phyloP scores from a whole-genome alignment of 805 yeast species.

The Zygosaccharomyces bisporus region DNA sequence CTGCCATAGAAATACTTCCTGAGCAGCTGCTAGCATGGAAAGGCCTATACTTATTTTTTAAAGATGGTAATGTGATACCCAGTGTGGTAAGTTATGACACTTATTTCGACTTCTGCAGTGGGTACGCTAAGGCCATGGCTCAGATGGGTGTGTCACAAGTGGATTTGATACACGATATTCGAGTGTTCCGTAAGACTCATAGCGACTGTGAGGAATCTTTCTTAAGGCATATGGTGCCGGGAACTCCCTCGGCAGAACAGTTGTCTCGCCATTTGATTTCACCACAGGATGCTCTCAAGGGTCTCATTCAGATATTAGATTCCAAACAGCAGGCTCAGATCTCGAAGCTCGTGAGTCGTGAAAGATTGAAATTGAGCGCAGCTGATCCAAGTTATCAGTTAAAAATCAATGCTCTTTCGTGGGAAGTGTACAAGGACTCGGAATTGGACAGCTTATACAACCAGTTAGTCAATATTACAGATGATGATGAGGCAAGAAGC shows the following conservation, averaged over 20 bases:
- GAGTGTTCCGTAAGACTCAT: constrained; percentile 42
- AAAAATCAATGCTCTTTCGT: constrained; percentile 37
- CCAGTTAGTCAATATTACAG: constrained; percentile 51
- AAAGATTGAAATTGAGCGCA: constrained; percentile 48
- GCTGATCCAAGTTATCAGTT: constrained; percentile 41
- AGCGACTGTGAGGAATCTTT: constrained; percentile 44
- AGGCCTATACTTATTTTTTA: constrained; percentile 55
- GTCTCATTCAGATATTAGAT: constrained; percentile 42
- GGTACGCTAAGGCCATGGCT: constrained; percentile 41
- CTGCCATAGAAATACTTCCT: constrained; percentile 50
- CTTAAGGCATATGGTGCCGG: constrained; percentile 52
- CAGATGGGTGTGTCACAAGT: constrained; percentile 44
- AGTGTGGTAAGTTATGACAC: constrained; percentile 41
- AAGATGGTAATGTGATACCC: constrained; percentile 27
- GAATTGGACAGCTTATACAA: constrained; percentile 52
- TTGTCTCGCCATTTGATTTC: constrained; percentile 46
- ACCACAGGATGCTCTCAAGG: constrained; percentile 44
- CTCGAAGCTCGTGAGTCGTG: constrained; percentile 42
- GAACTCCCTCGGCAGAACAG: constrained; percentile 49
- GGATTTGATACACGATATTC: constrained; percentile 48
- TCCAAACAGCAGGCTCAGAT: constrained; percentile 42
- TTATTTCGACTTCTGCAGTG: constrained; percentile 44
- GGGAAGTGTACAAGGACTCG: constrained; percentile 49
- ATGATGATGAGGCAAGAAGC: constrained; percentile 60
- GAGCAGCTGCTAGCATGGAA: constrained; percentile 70